A percentile compares a stretch with the other conserved stretches of the same genome.
Evolutionary conservation across 169 alveolate genomes (phyloP).

Genomic region (Plasmodium vivax): DNA sequence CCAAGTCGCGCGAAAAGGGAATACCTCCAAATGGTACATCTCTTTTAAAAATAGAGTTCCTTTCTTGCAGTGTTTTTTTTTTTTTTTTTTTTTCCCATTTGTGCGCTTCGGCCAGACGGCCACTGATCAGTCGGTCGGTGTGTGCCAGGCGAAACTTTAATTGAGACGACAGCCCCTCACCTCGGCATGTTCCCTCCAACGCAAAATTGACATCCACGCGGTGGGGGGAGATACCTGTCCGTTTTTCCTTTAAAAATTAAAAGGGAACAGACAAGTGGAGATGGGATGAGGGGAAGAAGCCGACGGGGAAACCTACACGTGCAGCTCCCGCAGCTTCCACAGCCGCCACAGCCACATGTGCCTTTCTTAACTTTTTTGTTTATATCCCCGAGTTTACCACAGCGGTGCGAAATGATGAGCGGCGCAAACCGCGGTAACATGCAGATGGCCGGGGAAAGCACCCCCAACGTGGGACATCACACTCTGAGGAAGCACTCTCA

Average conservation of each 20-base stretch:
- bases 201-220: background rate
- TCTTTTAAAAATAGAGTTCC: background rate
- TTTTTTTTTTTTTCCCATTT: constrained; percentile 38
- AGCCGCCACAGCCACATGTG: background rate
- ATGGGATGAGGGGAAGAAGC: background rate
- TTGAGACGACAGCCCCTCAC: background rate
- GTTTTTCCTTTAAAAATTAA: background rate
- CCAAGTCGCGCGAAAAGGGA: background rate
- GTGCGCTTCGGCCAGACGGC: background rate
- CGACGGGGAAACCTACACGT: background rate
- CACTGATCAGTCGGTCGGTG: background rate
- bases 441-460: background rate
- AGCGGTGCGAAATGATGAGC: background rate
- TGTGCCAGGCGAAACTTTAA: background rate
- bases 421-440: background rate
- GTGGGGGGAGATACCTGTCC: background rate
- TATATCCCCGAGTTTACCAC: background rate
- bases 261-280: background rate
- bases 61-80: constrained; percentile 21
- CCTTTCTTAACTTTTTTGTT: background rate
- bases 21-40: background rate
- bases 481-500: background rate
- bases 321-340: no score
- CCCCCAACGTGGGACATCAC: background rate
- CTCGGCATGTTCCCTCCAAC: background rate